Evolutionary conservation across 805 yeast species (phyloP).

Genomic region (Metschnikowia drakensbergensis): DNA sequence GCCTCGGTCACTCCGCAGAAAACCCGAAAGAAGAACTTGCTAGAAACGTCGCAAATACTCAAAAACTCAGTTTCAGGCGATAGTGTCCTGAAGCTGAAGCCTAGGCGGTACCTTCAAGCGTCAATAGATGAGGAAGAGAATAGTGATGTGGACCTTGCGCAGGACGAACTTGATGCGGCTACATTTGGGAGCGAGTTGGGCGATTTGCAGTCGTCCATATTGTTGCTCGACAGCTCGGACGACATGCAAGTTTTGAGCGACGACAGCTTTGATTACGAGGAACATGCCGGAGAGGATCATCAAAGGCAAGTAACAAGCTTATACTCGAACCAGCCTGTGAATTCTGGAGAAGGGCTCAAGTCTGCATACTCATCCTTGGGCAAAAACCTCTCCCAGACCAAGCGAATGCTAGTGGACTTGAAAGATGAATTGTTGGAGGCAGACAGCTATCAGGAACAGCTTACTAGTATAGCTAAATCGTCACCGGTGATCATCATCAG

Average conservation of each 20-base stretch:
- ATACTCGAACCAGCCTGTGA: slow-evolving; percentile 80
- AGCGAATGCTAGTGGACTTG: slow-evolving; percentile 56
- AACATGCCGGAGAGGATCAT: slow-evolving; percentile 23
- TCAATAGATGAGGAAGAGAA: slow-evolving; percentile 31
- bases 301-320: slow-evolving; percentile 52
- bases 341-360: slow-evolving; percentile 64
- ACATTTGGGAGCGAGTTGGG: not conserved
- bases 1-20: not conserved
- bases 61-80: slow-evolving; percentile 20
- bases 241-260: slow-evolving; percentile 7
- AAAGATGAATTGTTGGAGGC: slow-evolving; percentile 60
- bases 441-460: slow-evolving; percentile 63
- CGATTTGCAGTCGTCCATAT: slow-evolving; percentile 21
- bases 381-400: slow-evolving; percentile 61
- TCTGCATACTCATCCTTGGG: slow-evolving; percentile 75
- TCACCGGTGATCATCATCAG: slow-evolving; percentile 78
- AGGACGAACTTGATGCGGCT: not conserved
- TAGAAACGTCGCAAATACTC: slow-evolving; percentile 27
- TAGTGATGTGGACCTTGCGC: slow-evolving; percentile 16
- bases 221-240: slow-evolving; percentile 23
- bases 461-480: slow-evolving; percentile 63
- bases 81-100: slow-evolving; percentile 20
- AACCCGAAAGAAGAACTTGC: slow-evolving; percentile 13
- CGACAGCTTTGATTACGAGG: slow-evolving; percentile 22
- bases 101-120: slow-evolving; percentile 27